phyloP scores from a whole-genome alignment of 192 early-diverging fungal genomes.

The Coemansia guatemalensis region DNA sequence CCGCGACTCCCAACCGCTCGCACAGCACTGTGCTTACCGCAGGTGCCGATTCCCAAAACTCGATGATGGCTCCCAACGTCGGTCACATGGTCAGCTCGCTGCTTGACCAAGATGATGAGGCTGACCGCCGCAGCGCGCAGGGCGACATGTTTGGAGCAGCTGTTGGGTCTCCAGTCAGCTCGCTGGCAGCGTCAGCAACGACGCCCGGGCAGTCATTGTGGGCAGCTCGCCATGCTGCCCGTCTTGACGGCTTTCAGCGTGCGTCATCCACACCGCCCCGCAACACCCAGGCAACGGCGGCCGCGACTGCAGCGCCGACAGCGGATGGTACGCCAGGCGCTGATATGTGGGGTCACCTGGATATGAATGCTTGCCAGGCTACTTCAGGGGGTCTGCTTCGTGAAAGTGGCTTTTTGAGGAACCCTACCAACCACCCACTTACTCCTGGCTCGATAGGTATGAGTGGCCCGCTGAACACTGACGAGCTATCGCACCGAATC shows the following conservation, averaged over 20 bases:
- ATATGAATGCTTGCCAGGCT: constrained; percentile 12
- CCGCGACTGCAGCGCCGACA: constrained; percentile 3
- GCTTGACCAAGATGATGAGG: constrained; percentile 39
- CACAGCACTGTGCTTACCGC: constrained; percentile 25
- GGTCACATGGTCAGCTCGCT: constrained; percentile 52
- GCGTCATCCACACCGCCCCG: constrained; percentile 50
- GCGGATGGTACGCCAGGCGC: constrained; percentile 6
- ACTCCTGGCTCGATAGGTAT: constrained; percentile 17
- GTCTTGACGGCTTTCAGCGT: constrained; percentile 49
- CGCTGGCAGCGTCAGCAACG: constrained; percentile 9
- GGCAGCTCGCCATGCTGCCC: constrained; percentile 45
- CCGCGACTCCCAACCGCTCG: constrained; percentile 36
- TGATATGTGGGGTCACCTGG: constrained; percentile 31
- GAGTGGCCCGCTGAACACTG: constrained; percentile 17
- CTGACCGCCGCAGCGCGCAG: constrained; percentile 38
- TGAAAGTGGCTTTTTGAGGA: constrained; percentile 16
- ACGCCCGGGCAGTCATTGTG: constrained; percentile 42
- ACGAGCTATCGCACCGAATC: constrained; percentile 41
- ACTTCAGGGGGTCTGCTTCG: constrained; percentile 13
- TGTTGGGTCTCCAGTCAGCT: constrained; percentile 24
- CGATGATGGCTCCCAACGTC: constrained; percentile 26
- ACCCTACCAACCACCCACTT: constrained; percentile 7
- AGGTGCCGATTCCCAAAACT: constrained; percentile 9
- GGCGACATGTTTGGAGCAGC: constrained; percentile 40
- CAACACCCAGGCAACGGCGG: constrained; percentile 20